phyloP scores from a whole-genome alignment of 805 yeast genomes.

The Schizosaccharomyces lindneri region DNA sequence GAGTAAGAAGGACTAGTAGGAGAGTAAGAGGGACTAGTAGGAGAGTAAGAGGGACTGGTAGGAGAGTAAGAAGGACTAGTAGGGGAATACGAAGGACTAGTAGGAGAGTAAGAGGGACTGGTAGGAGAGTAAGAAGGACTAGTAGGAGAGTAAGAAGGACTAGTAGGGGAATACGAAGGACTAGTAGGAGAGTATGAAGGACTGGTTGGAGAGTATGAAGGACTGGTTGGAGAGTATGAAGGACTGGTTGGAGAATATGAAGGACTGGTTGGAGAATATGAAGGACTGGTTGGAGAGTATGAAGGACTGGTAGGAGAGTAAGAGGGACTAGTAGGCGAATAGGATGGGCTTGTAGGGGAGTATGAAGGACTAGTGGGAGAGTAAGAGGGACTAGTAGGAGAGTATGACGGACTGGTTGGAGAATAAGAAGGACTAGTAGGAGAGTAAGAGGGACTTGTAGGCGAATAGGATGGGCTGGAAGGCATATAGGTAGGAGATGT shows the following conservation, averaged over 20 bases:
- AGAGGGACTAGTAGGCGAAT: constrained; percentile 41
- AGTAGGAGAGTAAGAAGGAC: constrained; percentile 43
- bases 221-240: constrained; percentile 42
- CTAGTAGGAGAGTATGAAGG: constrained; percentile 61
- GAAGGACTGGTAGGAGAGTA: constrained; percentile 62
- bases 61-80: constrained; percentile 52
- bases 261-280: constrained; percentile 60
- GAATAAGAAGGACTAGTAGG: constrained; percentile 40
- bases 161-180: constrained; percentile 58
- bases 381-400: constrained; percentile 38
- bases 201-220: constrained; percentile 53
- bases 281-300: constrained; percentile 60
- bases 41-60: constrained; percentile 32
- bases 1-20: constrained; percentile 41
- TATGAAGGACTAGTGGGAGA: constrained; percentile 34
- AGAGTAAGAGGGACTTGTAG: constrained; percentile 44
- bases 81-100: constrained; percentile 39
- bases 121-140: constrained; percentile 53
- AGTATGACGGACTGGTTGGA: constrained; percentile 51
- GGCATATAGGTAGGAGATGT: constrained; percentile 61
- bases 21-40: constrained; percentile 33
- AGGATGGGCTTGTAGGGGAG: constrained; percentile 38
- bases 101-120: constrained; percentile 37
- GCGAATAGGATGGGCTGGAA: constrained; percentile 57
- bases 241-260: constrained; percentile 39